These are phyloP conservation scores for Xylaria hypoxylon DNA, from an alignment of 2,329 filamentous ascomycete genomes.

Conservation along the genomic window DNA sequence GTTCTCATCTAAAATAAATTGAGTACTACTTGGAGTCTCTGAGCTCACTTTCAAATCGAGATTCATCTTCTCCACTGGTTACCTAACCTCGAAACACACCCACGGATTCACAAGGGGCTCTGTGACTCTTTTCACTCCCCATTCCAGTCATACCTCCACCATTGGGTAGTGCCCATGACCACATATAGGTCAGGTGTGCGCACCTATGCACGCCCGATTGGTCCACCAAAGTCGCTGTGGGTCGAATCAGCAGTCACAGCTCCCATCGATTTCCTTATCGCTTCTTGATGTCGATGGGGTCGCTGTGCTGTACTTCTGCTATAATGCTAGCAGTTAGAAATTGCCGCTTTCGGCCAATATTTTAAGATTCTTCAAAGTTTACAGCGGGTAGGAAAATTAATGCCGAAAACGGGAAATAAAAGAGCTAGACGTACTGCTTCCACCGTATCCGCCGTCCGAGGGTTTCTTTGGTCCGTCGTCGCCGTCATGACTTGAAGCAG, in stretches of 20 bases:
- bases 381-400: too few relatives aligned
- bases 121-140: neutral
- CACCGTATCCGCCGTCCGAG: slow-evolving; percentile 22
- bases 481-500: too few relatives aligned
- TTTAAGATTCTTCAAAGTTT: too few relatives aligned
- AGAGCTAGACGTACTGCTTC: slow-evolving; percentile 2
- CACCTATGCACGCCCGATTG: too few relatives aligned
- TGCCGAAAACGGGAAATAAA: neutral
- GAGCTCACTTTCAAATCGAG: too few relatives aligned
- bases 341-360: neutral
- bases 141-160: too few relatives aligned
- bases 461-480: too few relatives aligned
- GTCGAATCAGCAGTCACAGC: too few relatives aligned
- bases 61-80: too few relatives aligned
- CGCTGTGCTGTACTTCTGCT: slow-evolving; percentile 21
- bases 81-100: neutral
- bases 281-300: slow-evolving; percentile 9
- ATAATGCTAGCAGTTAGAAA: neutral
- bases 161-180: too few relatives aligned
- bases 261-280: neutral
- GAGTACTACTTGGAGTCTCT: neutral
- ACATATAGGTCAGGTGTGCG: too few relatives aligned
- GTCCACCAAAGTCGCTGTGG: too few relatives aligned
- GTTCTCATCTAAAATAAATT: neutral
- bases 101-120: neutral